Conservation (phyloP, 768 basidiomycete species). For the Kondoa subrosea region DNA sequence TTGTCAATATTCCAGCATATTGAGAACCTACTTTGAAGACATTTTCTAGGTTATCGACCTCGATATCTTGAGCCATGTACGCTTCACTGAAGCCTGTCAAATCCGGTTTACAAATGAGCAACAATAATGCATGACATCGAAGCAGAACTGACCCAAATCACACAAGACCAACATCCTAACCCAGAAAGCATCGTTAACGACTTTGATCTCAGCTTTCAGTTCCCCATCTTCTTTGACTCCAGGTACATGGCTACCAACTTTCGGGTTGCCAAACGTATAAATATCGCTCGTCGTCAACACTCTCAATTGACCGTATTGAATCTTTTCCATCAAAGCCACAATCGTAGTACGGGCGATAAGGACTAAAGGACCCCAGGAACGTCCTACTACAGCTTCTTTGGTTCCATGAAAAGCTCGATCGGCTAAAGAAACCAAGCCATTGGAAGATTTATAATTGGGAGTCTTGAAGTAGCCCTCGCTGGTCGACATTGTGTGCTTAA, state of each 20-base stretch:
- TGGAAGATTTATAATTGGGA: slow-evolving; percentile 6
- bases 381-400: slow-evolving; percentile 8
- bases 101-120: too few species aligned
- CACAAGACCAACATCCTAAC: slow-evolving; percentile 48
- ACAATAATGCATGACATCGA: neutral
- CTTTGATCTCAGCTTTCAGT: slow-evolving; percentile 35
- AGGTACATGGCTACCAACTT: neutral
- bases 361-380: slow-evolving; percentile 12
- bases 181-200: slow-evolving; percentile 52
- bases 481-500: too few species aligned
- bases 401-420: neutral
- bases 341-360: slow-evolving; percentile 11
- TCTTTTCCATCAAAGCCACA: slow-evolving; percentile 11
- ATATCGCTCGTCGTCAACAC: slow-evolving; percentile 3
- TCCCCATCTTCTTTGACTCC: neutral
- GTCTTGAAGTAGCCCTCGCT: slow-evolving; percentile 13
- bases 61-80: slow-evolving; percentile 62
- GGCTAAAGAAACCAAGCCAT: neutral
- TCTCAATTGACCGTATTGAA: slow-evolving; percentile 10
- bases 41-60: slow-evolving; percentile 48
- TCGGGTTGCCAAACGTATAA: slow-evolving; percentile 13
- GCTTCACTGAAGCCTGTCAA: slow-evolving; percentile 44
- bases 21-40: slow-evolving; percentile 44
- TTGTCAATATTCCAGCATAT: neutral
- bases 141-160: slow-evolving; percentile 40